Conservation (phyloP, 1,284 basidiomycete genomes). For the Apiotrichum siamense region DNA sequence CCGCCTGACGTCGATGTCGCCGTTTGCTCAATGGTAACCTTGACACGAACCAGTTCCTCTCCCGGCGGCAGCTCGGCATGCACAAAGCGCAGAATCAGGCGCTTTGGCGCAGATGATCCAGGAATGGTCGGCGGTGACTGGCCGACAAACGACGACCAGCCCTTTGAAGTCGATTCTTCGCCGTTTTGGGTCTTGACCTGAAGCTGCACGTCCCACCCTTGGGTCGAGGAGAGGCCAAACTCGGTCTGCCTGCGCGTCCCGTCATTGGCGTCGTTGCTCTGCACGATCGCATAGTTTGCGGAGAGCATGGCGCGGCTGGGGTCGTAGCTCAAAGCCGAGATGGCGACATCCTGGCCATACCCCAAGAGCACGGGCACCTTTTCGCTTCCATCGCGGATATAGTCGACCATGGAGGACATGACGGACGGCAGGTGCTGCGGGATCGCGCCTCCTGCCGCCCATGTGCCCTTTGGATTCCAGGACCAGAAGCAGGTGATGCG, state of each 20-base stretch:
- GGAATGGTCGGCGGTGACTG: conserved; percentile 45
- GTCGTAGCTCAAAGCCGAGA: conserved; percentile 72
- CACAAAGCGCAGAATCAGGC: conserved; percentile 61
- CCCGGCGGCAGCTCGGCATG: conserved; percentile 57
- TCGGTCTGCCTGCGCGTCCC: conserved; percentile 61
- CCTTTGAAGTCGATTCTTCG: conserved; percentile 56
- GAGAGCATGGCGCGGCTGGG: conserved; percentile 72
- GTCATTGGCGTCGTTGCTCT: conserved; percentile 55
- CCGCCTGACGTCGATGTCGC: conserved; percentile 45
- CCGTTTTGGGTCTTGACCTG: conserved; percentile 62
- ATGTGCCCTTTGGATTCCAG: conserved; percentile 84
- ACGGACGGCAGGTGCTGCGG: conserved; percentile 72
- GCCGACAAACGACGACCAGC: conserved; percentile 64
- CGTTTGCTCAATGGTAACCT: conserved; percentile 71
- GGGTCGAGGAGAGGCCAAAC: conserved; percentile 65
- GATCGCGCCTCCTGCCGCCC: conserved; percentile 62
- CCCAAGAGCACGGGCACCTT: conserved; percentile 68
- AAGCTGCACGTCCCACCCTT: conserved; percentile 86
- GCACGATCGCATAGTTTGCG: conserved; percentile 76
- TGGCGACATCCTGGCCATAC: conserved; percentile 74
- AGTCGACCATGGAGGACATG: conserved; percentile 69
- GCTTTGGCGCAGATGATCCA: conserved; percentile 51
- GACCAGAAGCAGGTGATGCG: conserved; percentile 91
- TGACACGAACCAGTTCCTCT: conserved; percentile 71
- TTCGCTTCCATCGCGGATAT: conserved; percentile 64